These are phyloP conservation scores for Sclerotinia borealis DNA, from an alignment of 2,329 filamentous ascomycete species.

Conservation along the genomic window DNA sequence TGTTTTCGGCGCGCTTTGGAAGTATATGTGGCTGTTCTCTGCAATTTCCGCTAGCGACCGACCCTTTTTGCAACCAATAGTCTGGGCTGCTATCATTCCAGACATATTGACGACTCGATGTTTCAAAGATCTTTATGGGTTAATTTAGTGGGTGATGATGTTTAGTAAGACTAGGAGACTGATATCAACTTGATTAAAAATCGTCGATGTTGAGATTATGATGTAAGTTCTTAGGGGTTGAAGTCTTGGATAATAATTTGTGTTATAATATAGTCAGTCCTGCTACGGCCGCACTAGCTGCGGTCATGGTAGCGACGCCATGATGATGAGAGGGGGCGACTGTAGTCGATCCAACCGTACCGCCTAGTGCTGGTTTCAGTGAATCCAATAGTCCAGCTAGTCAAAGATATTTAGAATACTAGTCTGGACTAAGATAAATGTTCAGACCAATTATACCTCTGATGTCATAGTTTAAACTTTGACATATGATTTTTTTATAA, in stretches of 20 bases:
- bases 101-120: not conserved
- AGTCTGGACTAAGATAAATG: too few species aligned
- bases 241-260: fast-evolving
- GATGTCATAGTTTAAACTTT: too few species aligned
- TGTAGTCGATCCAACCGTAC: too few species aligned
- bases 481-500: too few species aligned
- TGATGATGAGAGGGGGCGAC: too few species aligned
- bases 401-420: too few species aligned
- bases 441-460: too few species aligned
- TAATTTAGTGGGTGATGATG: too few species aligned
- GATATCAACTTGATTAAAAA: not conserved
- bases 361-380: too few species aligned
- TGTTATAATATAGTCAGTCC: not conserved
- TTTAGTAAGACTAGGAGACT: too few species aligned
- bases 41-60: not conserved
- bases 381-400: too few species aligned
- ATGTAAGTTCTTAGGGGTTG: fast-evolving
- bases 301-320: not conserved
- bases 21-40: fast-evolving
- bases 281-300: not conserved
- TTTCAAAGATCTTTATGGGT: fast-evolving
- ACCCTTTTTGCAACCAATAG: not conserved
- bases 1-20: not conserved
- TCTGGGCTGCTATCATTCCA: not conserved
- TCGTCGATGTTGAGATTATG: fast-evolving